phyloP scores from a whole-genome alignment of 129 eudicot genomes.

The Chrysanthemum makinoi region DNA sequence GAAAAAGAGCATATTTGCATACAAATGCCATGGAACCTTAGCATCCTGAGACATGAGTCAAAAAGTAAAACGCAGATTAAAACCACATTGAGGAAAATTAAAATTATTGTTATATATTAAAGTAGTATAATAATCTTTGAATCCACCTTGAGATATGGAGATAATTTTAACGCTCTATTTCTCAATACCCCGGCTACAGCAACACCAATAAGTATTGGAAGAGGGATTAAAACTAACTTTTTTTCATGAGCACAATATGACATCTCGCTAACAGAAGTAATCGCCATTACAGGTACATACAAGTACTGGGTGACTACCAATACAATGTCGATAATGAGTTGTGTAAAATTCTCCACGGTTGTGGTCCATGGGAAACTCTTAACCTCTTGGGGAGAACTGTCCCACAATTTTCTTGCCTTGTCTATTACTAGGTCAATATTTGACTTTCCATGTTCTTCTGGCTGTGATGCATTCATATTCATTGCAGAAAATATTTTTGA shows the following conservation, averaged over 20 bases:
- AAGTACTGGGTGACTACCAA: conserved; percentile 60
- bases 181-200: conserved; percentile 61
- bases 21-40: conserved; percentile 62
- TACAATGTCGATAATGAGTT: conserved; percentile 63
- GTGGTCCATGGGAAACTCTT: conserved; percentile 80
- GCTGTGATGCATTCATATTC: conserved; percentile 62
- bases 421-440: conserved; percentile 42
- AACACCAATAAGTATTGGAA: conserved; percentile 69
- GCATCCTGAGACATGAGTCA: conserved; percentile 24
- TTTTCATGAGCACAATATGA: conserved; percentile 87
- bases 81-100: background rate
- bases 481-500: conserved; percentile 42
- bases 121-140: background rate
- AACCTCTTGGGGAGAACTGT: conserved; percentile 66
- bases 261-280: conserved; percentile 78
- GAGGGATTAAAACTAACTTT: conserved; percentile 52
- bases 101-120: background rate
- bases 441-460: conserved; percentile 50
- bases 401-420: conserved; percentile 67
- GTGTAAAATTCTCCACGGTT: conserved; percentile 62
- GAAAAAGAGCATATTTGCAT: conserved; percentile 52
- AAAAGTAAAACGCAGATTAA: background rate
- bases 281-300: conserved; percentile 56
- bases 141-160: conserved; percentile 79
- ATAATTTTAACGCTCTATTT: conserved; percentile 60